Percentiles rank a stretch among this genome's conserved stretches.
Evolutionary conservation across 805 yeast species (phyloP).

Genomic region (Wickerhamiella hasegawae): DNA sequence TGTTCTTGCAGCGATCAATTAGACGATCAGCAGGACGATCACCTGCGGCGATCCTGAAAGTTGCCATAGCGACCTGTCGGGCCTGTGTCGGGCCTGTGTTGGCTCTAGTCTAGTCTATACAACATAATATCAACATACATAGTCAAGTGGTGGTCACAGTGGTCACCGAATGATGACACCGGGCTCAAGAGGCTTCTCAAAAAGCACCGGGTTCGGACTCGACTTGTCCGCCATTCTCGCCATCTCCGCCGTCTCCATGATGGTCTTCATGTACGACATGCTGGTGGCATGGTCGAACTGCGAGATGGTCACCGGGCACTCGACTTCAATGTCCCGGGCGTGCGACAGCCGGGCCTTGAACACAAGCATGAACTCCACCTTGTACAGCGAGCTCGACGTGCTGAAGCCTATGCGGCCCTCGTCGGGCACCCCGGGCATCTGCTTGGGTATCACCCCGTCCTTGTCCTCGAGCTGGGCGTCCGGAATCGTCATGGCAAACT

Average conservation of each 20-base stretch:
- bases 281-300: slow-evolving; percentile 25
- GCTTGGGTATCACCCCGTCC: slow-evolving; percentile 18
- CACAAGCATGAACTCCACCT: slow-evolving; percentile 19
- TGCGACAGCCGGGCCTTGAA: slow-evolving; percentile 23
- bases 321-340: slow-evolving; percentile 24
- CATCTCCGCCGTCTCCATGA: slow-evolving; percentile 20
- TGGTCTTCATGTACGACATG: slow-evolving; percentile 20
- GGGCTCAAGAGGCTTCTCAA: background rate
- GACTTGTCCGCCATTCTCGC: slow-evolving; percentile 8
- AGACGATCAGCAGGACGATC: too few relatives aligned
- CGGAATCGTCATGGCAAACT: slow-evolving; percentile 20
- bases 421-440: slow-evolving; percentile 22
- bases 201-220: background rate
- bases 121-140: too few relatives aligned
- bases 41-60: too few relatives aligned
- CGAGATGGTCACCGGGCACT: slow-evolving; percentile 21
- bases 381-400: slow-evolving; percentile 21
- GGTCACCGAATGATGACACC: background rate
- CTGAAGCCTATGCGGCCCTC: slow-evolving; percentile 22
- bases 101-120: too few relatives aligned
- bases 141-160: too few relatives aligned
- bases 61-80: too few relatives aligned
- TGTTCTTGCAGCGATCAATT: too few relatives aligned
- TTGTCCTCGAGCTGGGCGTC: slow-evolving; percentile 10
- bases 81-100: too few relatives aligned